Evolutionary conservation across 2,329 filamentous ascomycete genomes (phyloP).

Genomic region (Fragosphaeria purpurea): DNA sequence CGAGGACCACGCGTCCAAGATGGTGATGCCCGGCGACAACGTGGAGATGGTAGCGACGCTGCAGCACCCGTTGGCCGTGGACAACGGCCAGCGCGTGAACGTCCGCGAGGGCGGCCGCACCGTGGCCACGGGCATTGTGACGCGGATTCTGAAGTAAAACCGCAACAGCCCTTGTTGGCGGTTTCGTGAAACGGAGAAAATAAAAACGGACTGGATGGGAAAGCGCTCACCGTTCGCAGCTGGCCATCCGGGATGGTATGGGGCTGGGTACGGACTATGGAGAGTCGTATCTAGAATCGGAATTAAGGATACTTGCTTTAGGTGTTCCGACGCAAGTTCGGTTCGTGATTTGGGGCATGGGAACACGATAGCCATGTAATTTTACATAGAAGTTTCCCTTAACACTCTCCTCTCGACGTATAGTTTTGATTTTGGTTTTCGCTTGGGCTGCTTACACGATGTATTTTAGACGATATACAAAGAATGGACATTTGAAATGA

Average conservation of each 20-base stretch:
- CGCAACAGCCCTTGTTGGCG: too few relatives aligned
- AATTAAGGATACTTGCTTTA: too few relatives aligned
- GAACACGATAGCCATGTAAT: too few relatives aligned
- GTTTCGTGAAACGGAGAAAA: not conserved
- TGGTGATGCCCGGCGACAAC: slow-evolving; percentile 98
- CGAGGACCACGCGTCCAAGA: slow-evolving; percentile 61
- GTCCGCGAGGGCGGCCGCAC: slow-evolving; percentile 92
- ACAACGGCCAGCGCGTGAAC: slow-evolving; percentile 93
- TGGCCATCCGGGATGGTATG: too few relatives aligned
- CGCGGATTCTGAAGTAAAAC: slow-evolving; percentile 55
- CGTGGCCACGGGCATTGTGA: slow-evolving; percentile 74
- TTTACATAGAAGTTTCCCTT: too few relatives aligned
- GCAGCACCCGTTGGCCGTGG: slow-evolving; percentile 75
- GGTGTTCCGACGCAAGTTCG: too few relatives aligned
- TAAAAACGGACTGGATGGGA: not conserved
- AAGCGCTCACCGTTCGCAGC: too few relatives aligned
- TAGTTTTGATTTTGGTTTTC: slow-evolving; percentile 15
- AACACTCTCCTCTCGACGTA: slow-evolving; percentile 10
- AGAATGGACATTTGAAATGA: slow-evolving; percentile 4
- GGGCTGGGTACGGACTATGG: too few relatives aligned
- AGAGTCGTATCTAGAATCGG: too few relatives aligned
- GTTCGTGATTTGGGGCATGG: too few relatives aligned
- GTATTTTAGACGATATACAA: slow-evolving; percentile 18
- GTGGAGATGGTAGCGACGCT: slow-evolving; percentile 91
- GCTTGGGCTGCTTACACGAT: slow-evolving; percentile 5